These are phyloP conservation scores for Plasmodium malariae DNA, from an alignment of 169 alveolate genomes.

Conservation along the genomic window DNA sequence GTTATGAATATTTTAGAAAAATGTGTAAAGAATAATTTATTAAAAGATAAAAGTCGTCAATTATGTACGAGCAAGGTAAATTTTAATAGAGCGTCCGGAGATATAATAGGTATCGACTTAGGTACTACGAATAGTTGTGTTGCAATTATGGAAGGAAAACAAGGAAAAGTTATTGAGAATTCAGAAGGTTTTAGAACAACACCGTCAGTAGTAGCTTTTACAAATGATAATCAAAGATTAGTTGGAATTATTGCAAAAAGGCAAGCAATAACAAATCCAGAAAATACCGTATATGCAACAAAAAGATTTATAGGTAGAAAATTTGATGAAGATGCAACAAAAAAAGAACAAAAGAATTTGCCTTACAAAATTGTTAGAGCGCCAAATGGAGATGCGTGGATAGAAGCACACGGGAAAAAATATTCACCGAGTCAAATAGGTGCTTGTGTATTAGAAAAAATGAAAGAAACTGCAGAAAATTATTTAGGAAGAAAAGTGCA, in stretches of 20 bases:
- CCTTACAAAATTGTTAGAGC: slow-evolving; percentile 98
- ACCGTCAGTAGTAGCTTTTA: slow-evolving; percentile 99
- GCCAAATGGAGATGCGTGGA: slow-evolving; percentile 98
- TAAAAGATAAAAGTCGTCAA: slow-evolving; percentile 25
- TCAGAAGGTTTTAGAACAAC: slow-evolving; percentile 97
- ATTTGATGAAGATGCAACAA: slow-evolving; percentile 96
- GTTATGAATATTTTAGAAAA: slow-evolving; percentile 45
- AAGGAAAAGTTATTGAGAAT: slow-evolving; percentile 97
- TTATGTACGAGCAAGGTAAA: slow-evolving; percentile 61
- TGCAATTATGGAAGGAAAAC: slow-evolving; percentile 98
- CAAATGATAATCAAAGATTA: slow-evolving; percentile 96
- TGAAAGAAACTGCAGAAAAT: slow-evolving; percentile 98
- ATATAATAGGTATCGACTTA: slow-evolving; percentile 98
- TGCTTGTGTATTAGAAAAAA: slow-evolving; percentile 95
- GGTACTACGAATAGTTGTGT: slow-evolving; percentile 99
- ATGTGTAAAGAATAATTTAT: slow-evolving; percentile 54
- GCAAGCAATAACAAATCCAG: slow-evolving; percentile 98
- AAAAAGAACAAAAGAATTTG: slow-evolving; percentile 96
- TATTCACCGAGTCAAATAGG: slow-evolving; percentile 98
- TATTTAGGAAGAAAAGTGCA: slow-evolving; percentile 95
- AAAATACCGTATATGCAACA: slow-evolving; percentile 96
- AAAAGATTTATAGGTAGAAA: slow-evolving; percentile 97
- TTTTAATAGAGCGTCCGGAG: slow-evolving; percentile 85
- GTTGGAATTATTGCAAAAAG: slow-evolving; percentile 98
- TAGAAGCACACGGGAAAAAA: slow-evolving; percentile 95